Conservation (phyloP, 1,139 yeast genomes). For the Suhomyces taliae region DNA sequence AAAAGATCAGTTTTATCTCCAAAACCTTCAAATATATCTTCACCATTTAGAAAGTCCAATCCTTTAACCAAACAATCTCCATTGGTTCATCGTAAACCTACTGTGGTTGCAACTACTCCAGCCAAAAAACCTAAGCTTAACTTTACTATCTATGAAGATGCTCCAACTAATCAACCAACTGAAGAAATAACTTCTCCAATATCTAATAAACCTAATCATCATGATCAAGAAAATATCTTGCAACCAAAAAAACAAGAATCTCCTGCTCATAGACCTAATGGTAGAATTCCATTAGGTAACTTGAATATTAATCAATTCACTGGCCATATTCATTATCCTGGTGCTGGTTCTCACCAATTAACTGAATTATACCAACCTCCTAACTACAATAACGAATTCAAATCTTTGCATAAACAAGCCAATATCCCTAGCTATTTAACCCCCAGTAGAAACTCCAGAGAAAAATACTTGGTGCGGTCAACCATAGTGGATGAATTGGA, state of each 20-base stretch:
- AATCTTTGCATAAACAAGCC: slow-evolving; percentile 36
- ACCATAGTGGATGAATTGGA: slow-evolving; percentile 4
- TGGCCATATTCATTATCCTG: slow-evolving; percentile 27
- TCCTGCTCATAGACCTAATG: slow-evolving; percentile 9
- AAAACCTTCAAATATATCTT: slow-evolving; percentile 24
- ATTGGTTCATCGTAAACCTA: slow-evolving; percentile 3
- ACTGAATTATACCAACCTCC: slow-evolving; percentile 36
- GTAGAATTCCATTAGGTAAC: slow-evolving; percentile 34
- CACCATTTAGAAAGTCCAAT: slow-evolving; percentile 16
- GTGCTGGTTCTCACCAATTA: slow-evolving; percentile 18
- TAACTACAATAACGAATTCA: slow-evolving; percentile 33
- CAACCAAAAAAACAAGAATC: slow-evolving; percentile 35
- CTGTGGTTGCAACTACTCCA: slow-evolving; percentile 10
- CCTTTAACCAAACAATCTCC: slow-evolving; percentile 13
- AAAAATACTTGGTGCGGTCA: slow-evolving; percentile 28
- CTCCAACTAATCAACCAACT: slow-evolving; percentile 2
- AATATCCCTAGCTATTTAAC: slow-evolving; percentile 35
- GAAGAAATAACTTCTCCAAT: slow-evolving; percentile 9
- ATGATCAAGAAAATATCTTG: slow-evolving; percentile 47
- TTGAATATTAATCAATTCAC: slow-evolving; percentile 36
- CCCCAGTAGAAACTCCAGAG: slow-evolving; percentile 29
- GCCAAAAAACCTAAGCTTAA: slow-evolving; percentile 23
- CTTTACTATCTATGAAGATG: slow-evolving; percentile 43
- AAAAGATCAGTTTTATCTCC: slow-evolving; percentile 35
- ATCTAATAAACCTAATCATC: slow-evolving; percentile 28